Conservation (phyloP, 202 grass and related monocot genomes). For the Schoenoplectus tabernaemontani region DNA sequence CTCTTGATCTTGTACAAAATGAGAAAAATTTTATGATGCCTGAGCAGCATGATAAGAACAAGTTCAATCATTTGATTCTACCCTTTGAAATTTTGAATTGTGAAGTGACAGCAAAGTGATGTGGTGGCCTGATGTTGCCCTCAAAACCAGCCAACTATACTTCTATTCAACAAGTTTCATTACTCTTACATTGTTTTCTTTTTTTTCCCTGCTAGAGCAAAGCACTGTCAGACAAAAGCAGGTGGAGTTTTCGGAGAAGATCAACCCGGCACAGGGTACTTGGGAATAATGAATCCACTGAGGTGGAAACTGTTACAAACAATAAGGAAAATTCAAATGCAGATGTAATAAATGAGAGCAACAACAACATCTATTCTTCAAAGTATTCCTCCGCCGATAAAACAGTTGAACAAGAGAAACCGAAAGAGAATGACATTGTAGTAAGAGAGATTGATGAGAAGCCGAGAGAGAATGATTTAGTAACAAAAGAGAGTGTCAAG, state of each 20-base stretch:
- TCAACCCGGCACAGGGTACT: constrained; percentile 84
- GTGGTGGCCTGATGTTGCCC: neutral
- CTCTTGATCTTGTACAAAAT: constrained; percentile 6
- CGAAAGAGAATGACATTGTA: constrained; percentile 33
- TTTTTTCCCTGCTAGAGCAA: constrained; percentile 45
- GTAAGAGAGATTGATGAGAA: constrained; percentile 21
- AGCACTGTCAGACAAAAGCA: constrained; percentile 78
- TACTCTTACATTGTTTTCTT: neutral
- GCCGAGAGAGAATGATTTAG: constrained; percentile 17
- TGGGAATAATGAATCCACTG: constrained; percentile 68
- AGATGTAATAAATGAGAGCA: constrained; percentile 26
- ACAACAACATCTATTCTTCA: constrained; percentile 44
- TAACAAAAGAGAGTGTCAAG: constrained; percentile 36
- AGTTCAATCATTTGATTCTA: constrained; percentile 4
- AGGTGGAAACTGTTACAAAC: constrained; percentile 54
- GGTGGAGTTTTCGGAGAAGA: constrained; percentile 95
- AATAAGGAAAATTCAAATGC: constrained; percentile 78
- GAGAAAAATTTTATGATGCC: neutral
- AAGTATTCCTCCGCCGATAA: constrained; percentile 67
- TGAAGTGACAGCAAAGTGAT: constrained; percentile 3
- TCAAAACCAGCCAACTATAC: neutral
- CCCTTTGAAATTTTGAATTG: constrained; percentile 14
- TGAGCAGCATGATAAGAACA: neutral
- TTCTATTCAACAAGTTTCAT: constrained; percentile 17
- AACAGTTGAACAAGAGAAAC: constrained; percentile 34